Conservation (phyloP, 352 stramenopile species). For the Pythium dissimile region DNA sequence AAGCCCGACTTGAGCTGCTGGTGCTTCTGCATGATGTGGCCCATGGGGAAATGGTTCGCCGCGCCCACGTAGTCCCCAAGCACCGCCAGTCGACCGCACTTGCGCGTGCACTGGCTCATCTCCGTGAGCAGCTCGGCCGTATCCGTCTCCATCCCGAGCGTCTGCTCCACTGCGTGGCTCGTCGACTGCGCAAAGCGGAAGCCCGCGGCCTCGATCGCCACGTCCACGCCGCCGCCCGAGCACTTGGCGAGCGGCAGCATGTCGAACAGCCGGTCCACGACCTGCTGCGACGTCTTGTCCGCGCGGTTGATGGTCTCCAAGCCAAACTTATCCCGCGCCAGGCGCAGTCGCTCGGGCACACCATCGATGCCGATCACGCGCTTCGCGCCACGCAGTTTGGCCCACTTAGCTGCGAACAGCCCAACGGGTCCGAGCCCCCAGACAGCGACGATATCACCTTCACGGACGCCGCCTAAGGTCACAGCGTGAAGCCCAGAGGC, state of each 20-base stretch:
- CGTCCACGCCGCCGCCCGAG: constrained; percentile 31
- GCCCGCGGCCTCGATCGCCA: constrained; percentile 36
- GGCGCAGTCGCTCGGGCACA: constrained; percentile 27
- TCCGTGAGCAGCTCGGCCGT: constrained; percentile 29
- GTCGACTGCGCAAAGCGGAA: constrained; percentile 26
- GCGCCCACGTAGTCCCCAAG: constrained; percentile 33
- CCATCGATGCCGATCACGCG: constrained; percentile 40
- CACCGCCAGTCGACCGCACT: constrained; percentile 30
- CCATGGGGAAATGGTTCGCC: constrained; percentile 36
- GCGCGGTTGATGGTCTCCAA: constrained; percentile 34
- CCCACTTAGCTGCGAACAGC: constrained; percentile 30
- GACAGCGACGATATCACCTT: constrained; percentile 36
- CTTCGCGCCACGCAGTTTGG: constrained; percentile 30
- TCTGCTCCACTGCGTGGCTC: constrained; percentile 25
- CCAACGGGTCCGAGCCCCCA: constrained; percentile 39
- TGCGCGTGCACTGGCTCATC: constrained; percentile 30
- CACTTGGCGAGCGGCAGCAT: constrained; percentile 26
- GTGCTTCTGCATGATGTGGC: constrained; percentile 43
- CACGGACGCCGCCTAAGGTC: constrained; percentile 23
- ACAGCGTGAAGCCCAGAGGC: constrained; percentile 35
- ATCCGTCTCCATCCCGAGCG: constrained; percentile 24
- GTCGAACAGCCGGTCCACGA: constrained; percentile 27
- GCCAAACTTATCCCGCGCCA: constrained; percentile 30
- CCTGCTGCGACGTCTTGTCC: constrained; percentile 20
- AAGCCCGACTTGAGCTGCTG: constrained; percentile 32